Conservation (phyloP, 2,329 filamentous ascomycete species). For the Westerdykella aurantiaca region DNA sequence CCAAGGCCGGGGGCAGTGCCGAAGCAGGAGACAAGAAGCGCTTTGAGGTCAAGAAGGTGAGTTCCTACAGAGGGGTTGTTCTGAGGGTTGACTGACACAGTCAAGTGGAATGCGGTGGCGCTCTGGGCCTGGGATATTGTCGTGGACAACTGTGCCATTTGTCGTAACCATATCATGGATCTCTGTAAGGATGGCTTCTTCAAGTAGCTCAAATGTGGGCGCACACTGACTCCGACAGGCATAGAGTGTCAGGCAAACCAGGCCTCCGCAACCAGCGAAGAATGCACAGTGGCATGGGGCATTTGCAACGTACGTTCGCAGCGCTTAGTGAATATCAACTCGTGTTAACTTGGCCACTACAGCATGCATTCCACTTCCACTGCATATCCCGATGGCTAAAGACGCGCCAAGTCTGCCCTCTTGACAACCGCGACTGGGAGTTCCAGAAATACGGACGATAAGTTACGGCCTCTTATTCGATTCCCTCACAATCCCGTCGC, state of each 20-base stretch:
- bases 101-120: constrained; percentile 94
- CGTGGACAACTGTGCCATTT: constrained; percentile 98
- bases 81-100: constrained; percentile 11
- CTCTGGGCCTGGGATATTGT: constrained; percentile 99
- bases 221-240: constrained; percentile 45
- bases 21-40: constrained; percentile 71
- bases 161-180: constrained; percentile 99
- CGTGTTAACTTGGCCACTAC: constrained; percentile 33
- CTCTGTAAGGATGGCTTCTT: constrained; percentile 60
- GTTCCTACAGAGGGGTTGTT: constrained; percentile 9
- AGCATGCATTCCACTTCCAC: constrained; percentile 99
- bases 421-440: constrained; percentile 98
- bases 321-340: not conserved
- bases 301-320: constrained; percentile 88
- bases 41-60: constrained; percentile 98
- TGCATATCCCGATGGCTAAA: constrained; percentile 99
- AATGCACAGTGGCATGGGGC: constrained; percentile 98
- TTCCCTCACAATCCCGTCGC: too few species aligned
- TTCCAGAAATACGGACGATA: constrained; percentile 95
- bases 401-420: constrained; percentile 94
- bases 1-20: constrained; percentile 49
- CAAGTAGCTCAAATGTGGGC: constrained; percentile 1
- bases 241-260: constrained; percentile 99
- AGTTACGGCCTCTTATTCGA: not conserved
- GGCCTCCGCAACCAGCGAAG: constrained; percentile 91